phyloP scores from a whole-genome alignment of 306 rosid species.

The Sesbania bispinosa region DNA sequence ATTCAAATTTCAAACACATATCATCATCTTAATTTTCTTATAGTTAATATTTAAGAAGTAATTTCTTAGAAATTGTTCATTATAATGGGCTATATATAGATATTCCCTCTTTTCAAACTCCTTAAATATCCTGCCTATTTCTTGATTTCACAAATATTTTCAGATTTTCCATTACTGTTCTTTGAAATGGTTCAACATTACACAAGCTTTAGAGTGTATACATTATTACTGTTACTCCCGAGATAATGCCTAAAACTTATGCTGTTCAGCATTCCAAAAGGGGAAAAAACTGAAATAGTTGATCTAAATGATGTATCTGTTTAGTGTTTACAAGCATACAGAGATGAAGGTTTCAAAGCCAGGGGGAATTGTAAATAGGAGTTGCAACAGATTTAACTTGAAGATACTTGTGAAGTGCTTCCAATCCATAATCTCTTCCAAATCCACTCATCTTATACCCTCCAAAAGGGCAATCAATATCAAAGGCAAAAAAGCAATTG shows the following conservation, averaged over 20 bases:
- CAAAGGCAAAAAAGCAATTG: conserved; percentile 74
- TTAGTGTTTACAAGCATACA: background rate
- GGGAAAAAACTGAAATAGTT: background rate
- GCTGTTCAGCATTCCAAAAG: no score
- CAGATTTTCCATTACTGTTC: no score
- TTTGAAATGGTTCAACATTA: no score
- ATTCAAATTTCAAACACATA: background rate
- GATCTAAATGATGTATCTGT: background rate
- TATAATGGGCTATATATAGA: background rate
- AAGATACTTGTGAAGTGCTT: conserved; percentile 63
- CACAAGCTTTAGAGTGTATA: background rate
- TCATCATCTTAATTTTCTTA: background rate
- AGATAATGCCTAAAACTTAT: background rate
- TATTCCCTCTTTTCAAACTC: background rate
- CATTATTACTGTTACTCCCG: background rate
- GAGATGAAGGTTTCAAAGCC: conserved; percentile 51
- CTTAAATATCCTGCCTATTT: background rate
- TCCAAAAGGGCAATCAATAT: conserved; percentile 64
- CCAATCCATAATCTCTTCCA: conserved; percentile 75
- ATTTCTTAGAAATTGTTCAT: background rate
- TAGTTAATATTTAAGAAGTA: background rate
- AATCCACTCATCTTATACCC: conserved; percentile 89
- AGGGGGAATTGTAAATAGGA: conserved; percentile 76
- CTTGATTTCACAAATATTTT: no score
- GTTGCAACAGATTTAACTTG: conserved; percentile 77